Conservation (phyloP, 169 alveolate genomes). For the Babesia microti region DNA sequence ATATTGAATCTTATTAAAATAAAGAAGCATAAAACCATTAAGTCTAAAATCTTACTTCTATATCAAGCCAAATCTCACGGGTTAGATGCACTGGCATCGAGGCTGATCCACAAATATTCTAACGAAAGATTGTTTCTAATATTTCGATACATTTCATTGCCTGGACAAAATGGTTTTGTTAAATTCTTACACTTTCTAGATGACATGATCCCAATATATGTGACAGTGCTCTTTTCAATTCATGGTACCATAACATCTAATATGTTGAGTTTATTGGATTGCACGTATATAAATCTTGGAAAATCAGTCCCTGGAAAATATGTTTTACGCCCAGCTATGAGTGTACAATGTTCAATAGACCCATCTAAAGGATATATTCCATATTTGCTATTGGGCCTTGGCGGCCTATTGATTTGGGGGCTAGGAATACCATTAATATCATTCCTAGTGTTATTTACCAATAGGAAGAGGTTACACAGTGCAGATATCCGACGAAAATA, state of each 20-base stretch:
- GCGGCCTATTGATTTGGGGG: slow-evolving; percentile 64
- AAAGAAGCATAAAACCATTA: slow-evolving; percentile 2
- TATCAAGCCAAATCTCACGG: slow-evolving; percentile 40
- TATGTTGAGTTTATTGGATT: slow-evolving; percentile 64
- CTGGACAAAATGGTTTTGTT: slow-evolving; percentile 59
- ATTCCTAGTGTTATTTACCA: slow-evolving; percentile 50
- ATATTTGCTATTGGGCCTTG: slow-evolving; percentile 57
- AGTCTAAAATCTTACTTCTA: slow-evolving; percentile 20
- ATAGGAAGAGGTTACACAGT: slow-evolving; percentile 57
- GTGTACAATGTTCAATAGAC: slow-evolving; percentile 50
- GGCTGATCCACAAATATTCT: slow-evolving; percentile 47
- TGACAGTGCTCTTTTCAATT: slow-evolving; percentile 66
- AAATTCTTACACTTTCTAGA: slow-evolving; percentile 55
- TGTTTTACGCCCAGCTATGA: slow-evolving; percentile 61
- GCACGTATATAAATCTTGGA: slow-evolving; percentile 43
- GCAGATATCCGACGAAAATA: slow-evolving; percentile 60
- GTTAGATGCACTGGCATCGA: slow-evolving; percentile 10
- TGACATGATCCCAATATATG: slow-evolving; percentile 75
- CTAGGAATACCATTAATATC: slow-evolving; percentile 69
- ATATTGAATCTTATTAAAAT: slow-evolving; percentile 38
- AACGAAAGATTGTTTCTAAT: slow-evolving; percentile 62
- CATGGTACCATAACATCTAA: slow-evolving; percentile 58
- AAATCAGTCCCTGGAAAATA: slow-evolving; percentile 47
- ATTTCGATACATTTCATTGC: slow-evolving; percentile 65
- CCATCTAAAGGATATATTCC: slow-evolving; percentile 38